Conservation (phyloP, 495 filamentous ascomycete genomes). For the Halenospora varia region DNA sequence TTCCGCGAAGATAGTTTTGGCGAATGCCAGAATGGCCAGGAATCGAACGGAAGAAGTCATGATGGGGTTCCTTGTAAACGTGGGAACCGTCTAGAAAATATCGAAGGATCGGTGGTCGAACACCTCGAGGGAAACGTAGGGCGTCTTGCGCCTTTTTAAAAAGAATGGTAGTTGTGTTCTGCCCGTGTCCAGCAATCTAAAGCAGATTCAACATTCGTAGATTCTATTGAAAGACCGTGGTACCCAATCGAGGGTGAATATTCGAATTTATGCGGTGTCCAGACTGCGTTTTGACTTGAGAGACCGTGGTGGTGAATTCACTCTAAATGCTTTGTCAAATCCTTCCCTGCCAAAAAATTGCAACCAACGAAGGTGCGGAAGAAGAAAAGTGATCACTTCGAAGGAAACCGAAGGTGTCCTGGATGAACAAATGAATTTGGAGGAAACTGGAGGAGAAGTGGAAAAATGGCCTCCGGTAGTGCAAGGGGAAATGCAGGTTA, state of each 20-base stretch:
- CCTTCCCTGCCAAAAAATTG: neutral
- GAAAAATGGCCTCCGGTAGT: neutral
- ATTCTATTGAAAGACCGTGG: neutral
- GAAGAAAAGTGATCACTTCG: neutral
- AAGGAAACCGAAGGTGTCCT: neutral
- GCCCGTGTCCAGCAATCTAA: neutral
- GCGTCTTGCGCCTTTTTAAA: neutral
- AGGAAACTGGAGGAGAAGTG: neutral
- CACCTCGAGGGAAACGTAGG: neutral
- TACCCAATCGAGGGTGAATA: neutral
- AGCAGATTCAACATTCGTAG: neutral
- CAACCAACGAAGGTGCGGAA: neutral
- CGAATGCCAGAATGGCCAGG: constrained; percentile 12
- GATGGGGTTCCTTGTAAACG: neutral
- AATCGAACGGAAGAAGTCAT: constrained; percentile 17
- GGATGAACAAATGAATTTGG: neutral
- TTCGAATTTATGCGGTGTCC: neutral
- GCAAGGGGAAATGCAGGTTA: neutral
- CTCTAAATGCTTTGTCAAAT: neutral
- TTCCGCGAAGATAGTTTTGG: constrained; percentile 10
- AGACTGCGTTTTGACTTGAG: neutral
- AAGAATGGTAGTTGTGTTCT: neutral
- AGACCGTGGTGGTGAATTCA: neutral
- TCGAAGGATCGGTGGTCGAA: neutral
- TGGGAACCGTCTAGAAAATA: neutral